Base-by-base conservation (phyloP, 1,139 yeast genomes). In the Arxiozyma slooffiae region DNA sequence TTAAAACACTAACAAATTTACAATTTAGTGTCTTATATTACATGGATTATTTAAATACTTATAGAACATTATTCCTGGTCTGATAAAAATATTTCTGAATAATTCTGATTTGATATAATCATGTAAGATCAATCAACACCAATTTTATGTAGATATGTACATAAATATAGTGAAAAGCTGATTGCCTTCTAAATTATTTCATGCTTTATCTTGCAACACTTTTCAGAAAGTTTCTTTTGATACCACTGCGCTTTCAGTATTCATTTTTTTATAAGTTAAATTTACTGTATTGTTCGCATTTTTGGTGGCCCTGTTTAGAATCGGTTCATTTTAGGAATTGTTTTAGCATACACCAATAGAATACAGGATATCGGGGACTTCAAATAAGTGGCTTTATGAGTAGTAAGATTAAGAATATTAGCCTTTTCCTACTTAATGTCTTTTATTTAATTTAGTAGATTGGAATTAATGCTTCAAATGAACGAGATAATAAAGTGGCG, bases 31-130 rank as follows among this genome's bases (percentile, higher is more conserved):
- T 53, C 80, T 66, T 17, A 71, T 50, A 46, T 63, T 66, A 7
- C 22, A 24, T 21, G 47, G 23, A 22, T 47, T 26, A 8, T 39
- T 24, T 7, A 39, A 41, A 8, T 68, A 71, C 45, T 71, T 78
- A 61, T 86, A 94, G 60, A 71, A 84, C 92, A 89, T 83, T 56
- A 87, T 79, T 0, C 95, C 94, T 0, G 97, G 96, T 55, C 96
- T 73, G 65, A 85, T 58, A 21, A 83, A 65, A 2, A 88, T 79
- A 0, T 83, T 70, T 52, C 94, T 73, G 18, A 87, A 69, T 8
- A 68, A 38, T 7, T 46, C 67, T 26, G 94, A 80, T 17, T 74
- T 71, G 42, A 89, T 78, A 64, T 89, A 89, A 1, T 81, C 87
- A 0, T 71, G 61, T 1, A 94, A 90, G 2, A 85, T 71, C 26